Conservation (phyloP, 768 basidiomycete species). For the Leccinum longicurvipes region DNA sequence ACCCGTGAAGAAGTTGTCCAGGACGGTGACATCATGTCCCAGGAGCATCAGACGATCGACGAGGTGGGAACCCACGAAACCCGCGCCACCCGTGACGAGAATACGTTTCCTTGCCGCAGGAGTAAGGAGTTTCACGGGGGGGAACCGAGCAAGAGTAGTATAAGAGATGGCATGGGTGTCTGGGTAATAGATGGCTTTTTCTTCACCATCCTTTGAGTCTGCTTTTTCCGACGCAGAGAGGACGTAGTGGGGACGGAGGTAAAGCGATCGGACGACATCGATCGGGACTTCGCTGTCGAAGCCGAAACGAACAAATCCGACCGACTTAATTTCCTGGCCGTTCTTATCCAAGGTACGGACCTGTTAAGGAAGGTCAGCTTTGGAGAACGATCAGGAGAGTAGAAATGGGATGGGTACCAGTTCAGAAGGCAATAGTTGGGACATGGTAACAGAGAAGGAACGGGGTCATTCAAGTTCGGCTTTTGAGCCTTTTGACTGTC, state of each 20-base stretch:
- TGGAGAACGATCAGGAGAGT: background rate
- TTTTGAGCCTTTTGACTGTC: background rate
- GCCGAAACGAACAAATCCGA: conserved; percentile 84
- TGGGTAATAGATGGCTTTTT: conserved; percentile 70
- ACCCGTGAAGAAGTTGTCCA: conserved; percentile 99
- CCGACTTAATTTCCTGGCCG: conserved; percentile 69
- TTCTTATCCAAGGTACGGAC: conserved; percentile 68
- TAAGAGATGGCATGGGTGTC: conserved; percentile 83
- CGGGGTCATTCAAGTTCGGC: no score
- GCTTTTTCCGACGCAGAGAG: conserved; percentile 39
- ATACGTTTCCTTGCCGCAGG: conserved; percentile 80
- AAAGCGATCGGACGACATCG: conserved; percentile 81
- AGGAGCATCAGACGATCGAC: conserved; percentile 97
- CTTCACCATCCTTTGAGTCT: conserved; percentile 38
- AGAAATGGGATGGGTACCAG: conserved; percentile 8
- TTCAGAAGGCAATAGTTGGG: conserved; percentile 18
- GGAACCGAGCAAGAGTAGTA: conserved; percentile 87
- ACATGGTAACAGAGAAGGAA: conserved; percentile 14
- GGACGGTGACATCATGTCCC: conserved; percentile 94
- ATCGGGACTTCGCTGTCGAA: conserved; percentile 85
- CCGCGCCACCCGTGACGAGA: conserved; percentile 95
- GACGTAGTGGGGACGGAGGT: conserved; percentile 80
- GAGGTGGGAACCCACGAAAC: conserved; percentile 98
- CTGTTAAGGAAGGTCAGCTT: conserved; percentile 34
- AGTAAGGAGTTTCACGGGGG: conserved; percentile 85